These are phyloP conservation scores for Flaveria trinervia DNA, from an alignment of 129 eudicot genomes.

Conservation along the genomic window DNA sequence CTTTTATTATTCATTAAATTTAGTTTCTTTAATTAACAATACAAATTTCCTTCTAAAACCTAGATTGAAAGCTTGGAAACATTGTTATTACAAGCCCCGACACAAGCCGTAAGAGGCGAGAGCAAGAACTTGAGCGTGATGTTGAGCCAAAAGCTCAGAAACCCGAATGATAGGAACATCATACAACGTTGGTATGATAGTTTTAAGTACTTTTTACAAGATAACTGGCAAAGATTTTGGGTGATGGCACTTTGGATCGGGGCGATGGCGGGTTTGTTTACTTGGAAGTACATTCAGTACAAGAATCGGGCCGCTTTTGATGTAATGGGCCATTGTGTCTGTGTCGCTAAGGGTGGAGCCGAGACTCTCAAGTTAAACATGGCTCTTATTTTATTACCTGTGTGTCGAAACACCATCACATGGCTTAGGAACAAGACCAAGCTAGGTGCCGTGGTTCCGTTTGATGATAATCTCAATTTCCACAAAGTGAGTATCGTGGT, in stretches of 20 bases:
- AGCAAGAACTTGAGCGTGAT: slow-evolving; percentile 20
- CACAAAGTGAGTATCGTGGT: background rate
- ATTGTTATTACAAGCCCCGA: slow-evolving; percentile 7
- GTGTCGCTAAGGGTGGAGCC: slow-evolving; percentile 3
- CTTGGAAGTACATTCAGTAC: slow-evolving; percentile 10
- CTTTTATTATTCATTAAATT: no score
- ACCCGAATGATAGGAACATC: background rate
- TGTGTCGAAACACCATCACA: slow-evolving; percentile 18
- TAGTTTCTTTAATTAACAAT: background rate
- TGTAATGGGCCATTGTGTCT: slow-evolving; percentile 15
- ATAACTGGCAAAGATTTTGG: slow-evolving; percentile 20
- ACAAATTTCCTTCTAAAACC: background rate
- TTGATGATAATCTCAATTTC: slow-evolving; percentile 12
- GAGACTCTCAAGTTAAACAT: slow-evolving; percentile 12
- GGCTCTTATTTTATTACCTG: slow-evolving; percentile 14
- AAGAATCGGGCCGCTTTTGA: slow-evolving; percentile 8
- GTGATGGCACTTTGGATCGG: background rate
- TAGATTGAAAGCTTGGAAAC: slow-evolving; percentile 15
- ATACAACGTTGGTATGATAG: slow-evolving; percentile 12
- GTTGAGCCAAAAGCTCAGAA: slow-evolving; percentile 17
- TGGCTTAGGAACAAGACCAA: slow-evolving; percentile 23
- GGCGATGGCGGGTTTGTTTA: slow-evolving; percentile 11
- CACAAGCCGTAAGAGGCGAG: slow-evolving; percentile 12
- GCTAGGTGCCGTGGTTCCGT: slow-evolving; percentile 6
- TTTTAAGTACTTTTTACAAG: slow-evolving; percentile 1